Percentiles rank a stretch among this genome's conserved stretches.
Conservation (phyloP, 2,329 filamentous ascomycete species). For the Penicillium sumatraense region DNA sequence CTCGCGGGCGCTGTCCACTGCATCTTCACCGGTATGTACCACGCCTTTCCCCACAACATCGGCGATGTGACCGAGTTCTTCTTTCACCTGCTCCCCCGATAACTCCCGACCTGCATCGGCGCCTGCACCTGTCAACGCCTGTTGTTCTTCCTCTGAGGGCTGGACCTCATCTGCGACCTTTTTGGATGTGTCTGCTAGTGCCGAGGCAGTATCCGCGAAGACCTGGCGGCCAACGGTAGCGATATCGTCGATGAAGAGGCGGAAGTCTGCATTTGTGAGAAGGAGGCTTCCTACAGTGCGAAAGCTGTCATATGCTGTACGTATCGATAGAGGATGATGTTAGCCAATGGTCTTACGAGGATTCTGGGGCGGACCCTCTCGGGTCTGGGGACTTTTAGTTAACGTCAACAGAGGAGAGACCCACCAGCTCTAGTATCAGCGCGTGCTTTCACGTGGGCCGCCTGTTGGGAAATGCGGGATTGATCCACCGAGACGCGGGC, state of each 20-base stretch:
- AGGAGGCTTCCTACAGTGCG: slow-evolving; percentile 83
- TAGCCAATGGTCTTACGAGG: slow-evolving; percentile 13
- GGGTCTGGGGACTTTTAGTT: too few species aligned
- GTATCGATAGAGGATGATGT: slow-evolving; percentile 12
- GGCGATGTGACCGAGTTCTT: slow-evolving; percentile 60
- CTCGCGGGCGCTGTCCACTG: slow-evolving; percentile 72
- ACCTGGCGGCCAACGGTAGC: slow-evolving; percentile 79
- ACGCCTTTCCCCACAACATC: slow-evolving; percentile 43
- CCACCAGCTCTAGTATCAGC: slow-evolving; percentile 73
- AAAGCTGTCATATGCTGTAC: slow-evolving; percentile 78
- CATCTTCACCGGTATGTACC: slow-evolving; percentile 55
- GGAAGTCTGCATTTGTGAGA: slow-evolving; percentile 87
- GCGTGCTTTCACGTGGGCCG: slow-evolving; percentile 65
- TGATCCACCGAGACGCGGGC: slow-evolving; percentile 73
- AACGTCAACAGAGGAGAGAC: slow-evolving; percentile 5
- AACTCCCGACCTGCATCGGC: slow-evolving; percentile 56
- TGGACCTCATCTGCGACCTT: slow-evolving; percentile 74
- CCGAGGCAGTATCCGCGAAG: slow-evolving; percentile 82
- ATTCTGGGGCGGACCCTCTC: slow-evolving; percentile 1
- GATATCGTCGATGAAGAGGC: slow-evolving; percentile 80
- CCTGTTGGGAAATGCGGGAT: slow-evolving; percentile 64
- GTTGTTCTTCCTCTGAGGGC: slow-evolving; percentile 65
- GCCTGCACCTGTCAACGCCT: slow-evolving; percentile 54
- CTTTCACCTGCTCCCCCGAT: slow-evolving; percentile 64
- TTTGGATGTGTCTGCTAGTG: slow-evolving; percentile 75